Percentiles rank a stretch among this genome's conserved stretches.
Conservation (phyloP, 139 green algal species). For the Chlorella sp. region DNA sequence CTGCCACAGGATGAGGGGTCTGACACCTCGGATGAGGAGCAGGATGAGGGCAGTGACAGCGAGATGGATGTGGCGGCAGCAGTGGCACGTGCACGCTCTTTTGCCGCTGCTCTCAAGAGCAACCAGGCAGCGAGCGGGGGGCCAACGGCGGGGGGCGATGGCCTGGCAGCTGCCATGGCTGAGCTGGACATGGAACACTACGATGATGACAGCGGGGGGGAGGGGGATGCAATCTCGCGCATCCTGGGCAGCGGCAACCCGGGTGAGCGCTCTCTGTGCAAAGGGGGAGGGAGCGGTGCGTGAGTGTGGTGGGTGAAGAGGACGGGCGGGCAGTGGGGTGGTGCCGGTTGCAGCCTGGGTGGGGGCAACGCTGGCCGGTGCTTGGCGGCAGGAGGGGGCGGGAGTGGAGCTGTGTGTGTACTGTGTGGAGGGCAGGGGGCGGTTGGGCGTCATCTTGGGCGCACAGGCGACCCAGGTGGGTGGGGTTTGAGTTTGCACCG, state of each 20-base stretch:
- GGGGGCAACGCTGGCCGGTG: background rate
- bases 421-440: too few species aligned
- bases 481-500: too few species aligned
- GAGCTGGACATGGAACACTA: slow-evolving; percentile 98
- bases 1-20: slow-evolving; percentile 2
- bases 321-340: too few species aligned
- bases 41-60: slow-evolving; percentile 41
- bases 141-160: background rate
- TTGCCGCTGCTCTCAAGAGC: slow-evolving; percentile 25
- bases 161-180: slow-evolving; percentile 65
- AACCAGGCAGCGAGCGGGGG: background rate
- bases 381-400: background rate
- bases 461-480: too few species aligned
- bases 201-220: slow-evolving; percentile 74
- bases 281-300: background rate
- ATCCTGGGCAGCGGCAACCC: slow-evolving; percentile 43
- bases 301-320: background rate
- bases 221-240: slow-evolving; percentile 9
- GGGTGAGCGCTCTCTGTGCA: background rate
- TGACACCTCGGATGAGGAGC: slow-evolving; percentile 13
- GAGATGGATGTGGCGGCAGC: slow-evolving; percentile 39
- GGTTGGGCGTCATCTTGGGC: background rate
- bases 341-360: too few species aligned
- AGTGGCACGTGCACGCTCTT: slow-evolving; percentile 41
- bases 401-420: too few species aligned